phyloP scores from a whole-genome alignment of 257 asterid genomes.

The Solanum infundibuliforme region DNA sequence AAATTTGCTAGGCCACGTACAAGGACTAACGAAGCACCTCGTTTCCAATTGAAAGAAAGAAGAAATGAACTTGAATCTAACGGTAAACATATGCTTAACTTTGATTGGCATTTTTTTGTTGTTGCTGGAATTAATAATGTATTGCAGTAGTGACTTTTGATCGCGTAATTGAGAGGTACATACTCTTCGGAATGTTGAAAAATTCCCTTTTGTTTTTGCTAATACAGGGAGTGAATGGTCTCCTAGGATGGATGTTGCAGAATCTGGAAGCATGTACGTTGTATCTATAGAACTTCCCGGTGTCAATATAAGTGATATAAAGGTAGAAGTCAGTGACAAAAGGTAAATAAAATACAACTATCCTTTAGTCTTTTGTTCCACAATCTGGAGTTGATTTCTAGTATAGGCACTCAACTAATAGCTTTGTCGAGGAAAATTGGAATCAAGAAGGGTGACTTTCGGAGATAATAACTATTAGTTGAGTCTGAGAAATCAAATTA shows the following conservation, averaged over 20 bases:
- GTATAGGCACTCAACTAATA: neutral
- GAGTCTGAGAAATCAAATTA: neutral
- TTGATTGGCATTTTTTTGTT: neutral
- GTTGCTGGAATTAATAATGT: neutral
- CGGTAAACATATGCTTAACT: conserved; percentile 18
- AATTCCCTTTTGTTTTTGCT: neutral
- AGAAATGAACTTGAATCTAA: conserved; percentile 10
- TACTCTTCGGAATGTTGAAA: neutral
- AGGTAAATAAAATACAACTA: conserved; percentile 18
- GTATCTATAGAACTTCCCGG: conserved; percentile 75
- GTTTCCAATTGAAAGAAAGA: conserved; percentile 14
- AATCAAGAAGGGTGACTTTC: neutral
- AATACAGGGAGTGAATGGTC: conserved; percentile 30
- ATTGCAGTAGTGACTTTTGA: neutral
- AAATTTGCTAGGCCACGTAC: conserved; percentile 39
- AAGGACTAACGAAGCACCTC: neutral
- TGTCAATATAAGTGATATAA: conserved; percentile 34
- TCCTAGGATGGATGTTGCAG: conserved; percentile 71
- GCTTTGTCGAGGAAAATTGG: no score
- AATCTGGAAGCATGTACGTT: conserved; percentile 42
- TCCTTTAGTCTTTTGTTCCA: neutral
- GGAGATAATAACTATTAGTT: no score
- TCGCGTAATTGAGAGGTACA: neutral
- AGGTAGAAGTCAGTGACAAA: conserved; percentile 51
- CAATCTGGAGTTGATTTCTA: neutral